Evolutionary conservation across 1,284 basidiomycete species (phyloP), one percentile per base, ranked within the genome.

Genomic region (Cryptococcus hybrid): DNA sequence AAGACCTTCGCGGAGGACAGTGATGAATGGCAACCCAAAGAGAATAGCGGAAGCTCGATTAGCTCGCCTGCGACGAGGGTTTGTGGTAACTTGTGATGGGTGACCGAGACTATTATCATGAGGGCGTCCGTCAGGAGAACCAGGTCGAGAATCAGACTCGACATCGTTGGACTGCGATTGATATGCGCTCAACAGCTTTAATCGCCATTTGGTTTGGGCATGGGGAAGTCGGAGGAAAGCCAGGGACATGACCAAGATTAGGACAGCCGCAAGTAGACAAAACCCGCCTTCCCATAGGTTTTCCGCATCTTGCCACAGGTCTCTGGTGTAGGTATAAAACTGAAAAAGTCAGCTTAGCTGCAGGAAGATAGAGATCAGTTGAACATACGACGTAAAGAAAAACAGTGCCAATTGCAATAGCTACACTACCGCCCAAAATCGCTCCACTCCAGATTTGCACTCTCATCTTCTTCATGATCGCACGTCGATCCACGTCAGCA

Each of bases 1-100:
- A 61, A 95, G 81, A 57, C 91, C 92, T 80, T 95, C 92, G 55
- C 92, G 87, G 43, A 94, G 80, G 40, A 95, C 89, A 2, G 92
- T 93, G 69, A 94, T 84, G 60, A 92, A 78, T 0, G 92, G 92
- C 3, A 95, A 82, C 43, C 91, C 73, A 78, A 95, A 90, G 24
- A 95, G 82, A 1, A 86, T 83, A 84, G 61, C 67, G 30, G 59
- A 62, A n/a, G 62, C 62, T 51, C 57, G 56, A 42, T 56, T 57
- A 6, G 59, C 52, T 45, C 57, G 50, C 43, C 36, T 56, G 18
- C 18, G 18, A 18, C 18, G 18, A 18, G 18, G 18, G 18, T 47
- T 40, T 51, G 52, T 47, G 52, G 15, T 57, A 56, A 47, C 36
- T 38, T 40, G 30, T 56, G 54, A 55, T 8, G 47, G 36, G 30